phyloP scores from a whole-genome alignment of 2,329 filamentous ascomycete genomes.

The Drechslerella coelobrocha region DNA sequence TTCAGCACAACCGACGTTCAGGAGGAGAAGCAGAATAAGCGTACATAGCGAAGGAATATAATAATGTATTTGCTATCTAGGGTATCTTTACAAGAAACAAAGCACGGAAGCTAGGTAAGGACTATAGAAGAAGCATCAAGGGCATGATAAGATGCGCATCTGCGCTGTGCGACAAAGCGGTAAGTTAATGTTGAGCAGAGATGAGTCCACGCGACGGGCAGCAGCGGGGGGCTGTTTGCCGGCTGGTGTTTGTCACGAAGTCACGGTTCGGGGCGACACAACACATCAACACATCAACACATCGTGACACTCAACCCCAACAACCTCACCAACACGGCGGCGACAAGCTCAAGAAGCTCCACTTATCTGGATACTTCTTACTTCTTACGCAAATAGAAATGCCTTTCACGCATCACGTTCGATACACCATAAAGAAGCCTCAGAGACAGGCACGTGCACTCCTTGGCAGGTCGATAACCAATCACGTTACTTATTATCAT shows the following conservation, averaged over 20 bases:
- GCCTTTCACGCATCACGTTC: too few relatives aligned
- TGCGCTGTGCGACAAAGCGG: background rate
- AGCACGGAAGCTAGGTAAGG: background rate
- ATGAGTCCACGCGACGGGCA: conserved; percentile 9
- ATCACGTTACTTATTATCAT: too few relatives aligned
- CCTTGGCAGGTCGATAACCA: too few relatives aligned
- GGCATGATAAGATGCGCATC: too few relatives aligned
- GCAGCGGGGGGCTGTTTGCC: background rate
- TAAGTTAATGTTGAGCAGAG: background rate
- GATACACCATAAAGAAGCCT: too few relatives aligned
- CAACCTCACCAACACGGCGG: conserved; percentile 3
- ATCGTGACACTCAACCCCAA: too few relatives aligned
- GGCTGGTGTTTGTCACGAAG: conserved; percentile 29
- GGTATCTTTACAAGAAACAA: background rate
- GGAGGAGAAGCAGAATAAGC: too few relatives aligned
- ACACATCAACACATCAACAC: conserved; percentile 19
- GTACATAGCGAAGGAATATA: conserved; percentile 22
- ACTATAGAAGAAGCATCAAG: too few relatives aligned
- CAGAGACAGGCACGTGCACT: too few relatives aligned
- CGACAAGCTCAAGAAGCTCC: too few relatives aligned
- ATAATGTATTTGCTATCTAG: conserved; percentile 1
- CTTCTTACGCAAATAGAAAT: too few relatives aligned
- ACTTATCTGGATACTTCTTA: too few relatives aligned
- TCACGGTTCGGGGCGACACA: conserved; percentile 30
- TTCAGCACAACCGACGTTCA: background rate